phyloP scores from a whole-genome alignment of 345 rosid genomes.

The Laguncularia racemosa region DNA sequence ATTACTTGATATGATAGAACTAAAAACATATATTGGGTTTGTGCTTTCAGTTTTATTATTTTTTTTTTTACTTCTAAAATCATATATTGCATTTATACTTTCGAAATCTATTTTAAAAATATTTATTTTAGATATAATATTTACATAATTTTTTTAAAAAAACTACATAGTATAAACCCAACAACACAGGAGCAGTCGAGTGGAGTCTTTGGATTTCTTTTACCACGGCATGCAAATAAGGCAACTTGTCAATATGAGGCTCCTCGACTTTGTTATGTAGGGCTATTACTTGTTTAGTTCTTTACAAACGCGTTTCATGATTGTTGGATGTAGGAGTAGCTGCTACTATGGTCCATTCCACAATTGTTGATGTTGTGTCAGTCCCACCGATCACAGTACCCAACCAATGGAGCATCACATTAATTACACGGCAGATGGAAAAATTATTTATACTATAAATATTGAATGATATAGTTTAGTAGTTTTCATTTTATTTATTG shows the following conservation, averaged over 20 bases:
- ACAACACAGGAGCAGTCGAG: constrained; percentile 7
- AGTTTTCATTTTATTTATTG: no score
- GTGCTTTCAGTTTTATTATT: no score
- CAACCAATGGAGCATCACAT: neutral
- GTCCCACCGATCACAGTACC: constrained; percentile 10
- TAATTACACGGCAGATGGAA: no score
- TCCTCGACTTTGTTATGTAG: constrained; percentile 7
- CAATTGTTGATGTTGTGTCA: constrained; percentile 6
- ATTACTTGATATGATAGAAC: no score
- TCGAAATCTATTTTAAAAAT: no score
- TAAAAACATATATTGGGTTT: no score
- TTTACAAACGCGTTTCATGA: neutral
- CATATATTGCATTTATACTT: no score
- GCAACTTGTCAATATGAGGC: neutral
- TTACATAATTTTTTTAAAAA: no score
- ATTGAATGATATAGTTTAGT: neutral
- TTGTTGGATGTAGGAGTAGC: constrained; percentile 1
- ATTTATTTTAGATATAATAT: no score
- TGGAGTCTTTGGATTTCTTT: constrained; percentile 10
- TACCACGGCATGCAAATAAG: constrained; percentile 8
- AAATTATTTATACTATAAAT: neutral
- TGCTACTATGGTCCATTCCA: constrained; percentile 10
- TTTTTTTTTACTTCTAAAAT: no score
- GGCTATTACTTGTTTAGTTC: constrained; percentile 6
- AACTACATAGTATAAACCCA: no score